Percentiles rank a stretch among this genome's conserved stretches.
phyloP scores from a whole-genome alignment of 176 grass and related monocot genomes.

The Rhynchospora pubera region DNA sequence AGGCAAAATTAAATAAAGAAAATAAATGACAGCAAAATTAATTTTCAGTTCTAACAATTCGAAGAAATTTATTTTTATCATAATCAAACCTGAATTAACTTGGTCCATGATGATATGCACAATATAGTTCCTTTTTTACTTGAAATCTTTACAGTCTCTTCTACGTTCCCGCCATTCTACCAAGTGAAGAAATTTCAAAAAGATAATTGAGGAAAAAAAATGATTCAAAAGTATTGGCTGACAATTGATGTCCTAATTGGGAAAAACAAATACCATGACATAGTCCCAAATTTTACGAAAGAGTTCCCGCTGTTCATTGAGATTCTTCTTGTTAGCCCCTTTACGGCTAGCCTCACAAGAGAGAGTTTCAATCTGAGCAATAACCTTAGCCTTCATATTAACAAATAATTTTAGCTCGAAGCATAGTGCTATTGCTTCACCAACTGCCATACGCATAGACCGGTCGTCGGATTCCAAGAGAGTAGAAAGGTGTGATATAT shows the following conservation, averaged over 20 bases:
- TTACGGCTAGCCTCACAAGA: slow-evolving; percentile 88
- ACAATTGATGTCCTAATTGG: background rate
- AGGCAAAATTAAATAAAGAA: slow-evolving; percentile 10
- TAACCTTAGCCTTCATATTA: slow-evolving; percentile 78
- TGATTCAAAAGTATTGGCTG: background rate
- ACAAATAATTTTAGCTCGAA: slow-evolving; percentile 79
- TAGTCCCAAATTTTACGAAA: slow-evolving; percentile 85
- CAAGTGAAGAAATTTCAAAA: background rate
- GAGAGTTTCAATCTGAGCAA: slow-evolving; percentile 46
- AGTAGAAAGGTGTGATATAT: slow-evolving; percentile 63
- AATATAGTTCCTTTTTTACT: slow-evolving; percentile 51
- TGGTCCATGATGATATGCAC: slow-evolving; percentile 78
- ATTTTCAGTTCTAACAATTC: background rate
- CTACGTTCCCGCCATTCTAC: slow-evolving; percentile 49
- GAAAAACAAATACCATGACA: slow-evolving; percentile 44
- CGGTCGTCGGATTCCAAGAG: slow-evolving; percentile 79
- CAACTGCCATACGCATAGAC: slow-evolving; percentile 85
- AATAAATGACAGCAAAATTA: background rate
- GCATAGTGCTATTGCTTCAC: slow-evolving; percentile 82
- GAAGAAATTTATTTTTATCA: background rate
- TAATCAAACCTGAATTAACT: slow-evolving; percentile 67
- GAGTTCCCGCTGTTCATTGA: slow-evolving; percentile 73
- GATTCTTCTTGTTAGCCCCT: slow-evolving; percentile 94
- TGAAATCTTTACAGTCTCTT: slow-evolving; percentile 60
- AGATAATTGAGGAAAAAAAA: background rate